Evolutionary conservation across 768 basidiomycete genomes (phyloP), one percentile per base, ranked within the genome.

Genomic region (Lactarius hatsudake): DNA sequence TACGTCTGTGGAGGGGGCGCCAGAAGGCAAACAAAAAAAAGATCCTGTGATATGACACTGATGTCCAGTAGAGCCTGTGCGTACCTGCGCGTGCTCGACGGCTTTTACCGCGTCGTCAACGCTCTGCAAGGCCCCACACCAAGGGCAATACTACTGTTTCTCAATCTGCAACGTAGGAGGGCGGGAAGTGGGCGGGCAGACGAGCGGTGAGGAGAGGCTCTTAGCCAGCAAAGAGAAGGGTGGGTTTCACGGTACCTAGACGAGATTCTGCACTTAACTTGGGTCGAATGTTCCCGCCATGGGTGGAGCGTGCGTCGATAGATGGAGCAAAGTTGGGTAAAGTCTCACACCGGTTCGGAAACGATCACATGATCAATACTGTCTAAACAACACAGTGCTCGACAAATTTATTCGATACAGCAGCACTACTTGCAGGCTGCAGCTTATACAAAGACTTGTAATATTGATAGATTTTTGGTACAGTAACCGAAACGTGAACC

Each of bases 51-150:
- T n/a, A n/a, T n/a, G n/a, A n/a, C n/a, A n/a, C n/a, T n/a, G n/a
- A 53, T 61, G 61, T 15, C 30, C 55, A 51, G 59, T 30, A 64
- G 59, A 10, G 3, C 36, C 2, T 3, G 10, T 12, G 36, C 12
- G 69, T 61, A 93, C 94, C 83, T 96, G 93, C 54, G 96, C 93
- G 71, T 98, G 94, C 76, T 99, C 96, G 61, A 98, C 95, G 15
- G 94, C 93, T 76, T 90, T 93, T 64, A 99, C 96, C 34, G 93
- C 93, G 75, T 70, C 61, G 74, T 69, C 32, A 43, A 34, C n/a
- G 23, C 28, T 6, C 12, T 32, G 53, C 45, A 43, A 54, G 61
- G n/a, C 36, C 26, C 59, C 53, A 28, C 32, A 26, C 10, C 1
- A 42, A 23, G 7, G 30, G 34, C 23, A 36, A 20, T 51, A 82